These are phyloP conservation scores for Cladophialophora yegresii DNA, from an alignment of 2,329 filamentous ascomycete species.

Conservation along the genomic window DNA sequence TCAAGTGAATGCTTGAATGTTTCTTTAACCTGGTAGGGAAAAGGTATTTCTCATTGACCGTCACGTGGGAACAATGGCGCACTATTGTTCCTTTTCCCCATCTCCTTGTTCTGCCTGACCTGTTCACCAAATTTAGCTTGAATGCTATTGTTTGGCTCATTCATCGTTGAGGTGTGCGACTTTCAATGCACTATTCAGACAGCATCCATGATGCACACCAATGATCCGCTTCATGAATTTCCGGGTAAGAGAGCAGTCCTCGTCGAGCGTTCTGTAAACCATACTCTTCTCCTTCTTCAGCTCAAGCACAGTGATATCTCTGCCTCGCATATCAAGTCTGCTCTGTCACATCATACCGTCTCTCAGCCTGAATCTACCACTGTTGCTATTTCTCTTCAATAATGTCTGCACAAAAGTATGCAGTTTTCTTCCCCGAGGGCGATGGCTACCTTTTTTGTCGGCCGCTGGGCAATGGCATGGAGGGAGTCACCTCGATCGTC, in stretches of 20 bases:
- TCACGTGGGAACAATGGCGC: background rate
- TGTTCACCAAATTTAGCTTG: background rate
- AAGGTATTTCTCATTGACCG: background rate
- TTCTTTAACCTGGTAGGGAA: too few relatives aligned
- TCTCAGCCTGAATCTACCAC: background rate
- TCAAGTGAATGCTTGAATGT: background rate
- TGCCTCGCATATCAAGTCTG: background rate
- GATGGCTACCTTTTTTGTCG: slow-evolving; percentile 14
- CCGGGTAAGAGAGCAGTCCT: background rate
- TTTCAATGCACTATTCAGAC: background rate
- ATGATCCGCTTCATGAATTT: background rate
- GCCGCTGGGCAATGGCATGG: slow-evolving; percentile 6
- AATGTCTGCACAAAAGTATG: slow-evolving; percentile 14
- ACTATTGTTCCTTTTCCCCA: background rate
- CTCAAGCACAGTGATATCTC: background rate
- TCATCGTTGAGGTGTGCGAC: background rate
- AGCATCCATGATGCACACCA: background rate
- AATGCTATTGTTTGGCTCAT: background rate
- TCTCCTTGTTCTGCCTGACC: background rate
- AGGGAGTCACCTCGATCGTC: slow-evolving; percentile 14
- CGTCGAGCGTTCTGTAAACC: background rate
- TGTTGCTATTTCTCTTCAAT: background rate
- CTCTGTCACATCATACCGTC: background rate
- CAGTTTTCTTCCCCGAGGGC: slow-evolving; percentile 22
- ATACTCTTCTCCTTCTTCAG: background rate